Evolutionary conservation across 768 basidiomycete genomes (phyloP).

Genomic region (Mycena rebaudengoi): DNA sequence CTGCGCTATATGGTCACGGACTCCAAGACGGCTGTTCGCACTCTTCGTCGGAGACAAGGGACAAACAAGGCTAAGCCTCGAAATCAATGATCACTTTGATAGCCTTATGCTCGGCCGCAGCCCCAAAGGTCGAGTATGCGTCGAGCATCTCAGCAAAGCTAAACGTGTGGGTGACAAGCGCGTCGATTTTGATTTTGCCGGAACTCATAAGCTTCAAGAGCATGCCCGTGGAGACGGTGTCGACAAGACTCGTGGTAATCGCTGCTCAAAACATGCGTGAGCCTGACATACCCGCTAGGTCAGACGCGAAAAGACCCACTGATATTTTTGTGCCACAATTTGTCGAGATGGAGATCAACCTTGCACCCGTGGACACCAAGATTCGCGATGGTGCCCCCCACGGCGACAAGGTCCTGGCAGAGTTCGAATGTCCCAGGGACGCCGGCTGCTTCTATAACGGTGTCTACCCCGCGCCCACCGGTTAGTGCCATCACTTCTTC

Average conservation of each 20-base stretch:
- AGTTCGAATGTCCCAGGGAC: slow-evolving; percentile 32
- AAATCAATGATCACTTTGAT: slow-evolving; percentile 35
- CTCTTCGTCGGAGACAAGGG: too few species aligned
- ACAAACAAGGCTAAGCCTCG: neutral
- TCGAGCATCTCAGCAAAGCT: slow-evolving; percentile 26
- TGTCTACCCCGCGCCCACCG: slow-evolving; percentile 30
- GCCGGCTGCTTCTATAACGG: slow-evolving; percentile 33
- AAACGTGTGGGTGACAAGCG: slow-evolving; percentile 30
- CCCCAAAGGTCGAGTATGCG: slow-evolving; percentile 29
- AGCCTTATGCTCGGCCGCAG: slow-evolving; percentile 30
- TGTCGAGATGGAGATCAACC: slow-evolving; percentile 31
- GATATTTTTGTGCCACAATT: slow-evolving; percentile 33
- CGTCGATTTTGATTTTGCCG: slow-evolving; percentile 24
- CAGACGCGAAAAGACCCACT: slow-evolving; percentile 26
- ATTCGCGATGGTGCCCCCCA: slow-evolving; percentile 34
- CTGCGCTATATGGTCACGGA: too few species aligned
- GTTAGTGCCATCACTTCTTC: slow-evolving; percentile 31
- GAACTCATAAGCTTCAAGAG: slow-evolving; percentile 31
- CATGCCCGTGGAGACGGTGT: slow-evolving; percentile 25
- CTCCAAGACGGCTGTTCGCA: too few species aligned
- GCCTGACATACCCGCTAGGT: neutral
- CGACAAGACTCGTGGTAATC: slow-evolving; percentile 33
- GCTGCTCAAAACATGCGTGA: slow-evolving; percentile 14
- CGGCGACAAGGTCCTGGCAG: slow-evolving; percentile 32
- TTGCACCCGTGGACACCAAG: slow-evolving; percentile 31